A percentile compares a stretch with the other conserved stretches of the same genome.
These are phyloP conservation scores for Candida pini DNA, from an alignment of 805 yeast species.

Conservation along the genomic window DNA sequence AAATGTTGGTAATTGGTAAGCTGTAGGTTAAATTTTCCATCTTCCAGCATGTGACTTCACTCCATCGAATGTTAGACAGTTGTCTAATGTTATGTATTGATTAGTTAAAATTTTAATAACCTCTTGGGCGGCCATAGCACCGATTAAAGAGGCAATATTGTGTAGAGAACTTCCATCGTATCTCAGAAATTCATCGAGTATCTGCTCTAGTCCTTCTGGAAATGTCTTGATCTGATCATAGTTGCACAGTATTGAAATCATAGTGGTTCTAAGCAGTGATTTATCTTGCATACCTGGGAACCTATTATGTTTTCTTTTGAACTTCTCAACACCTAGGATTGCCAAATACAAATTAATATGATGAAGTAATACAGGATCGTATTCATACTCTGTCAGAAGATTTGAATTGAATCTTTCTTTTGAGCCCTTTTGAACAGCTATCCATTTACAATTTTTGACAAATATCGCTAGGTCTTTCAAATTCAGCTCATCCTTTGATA, in stretches of 20 bases:
- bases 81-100: conserved; percentile 77
- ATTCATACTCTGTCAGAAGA: conserved; percentile 8
- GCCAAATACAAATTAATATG: conserved; percentile 34
- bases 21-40: conserved; percentile 17
- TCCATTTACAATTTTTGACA: conserved; percentile 53
- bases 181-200: conserved; percentile 37
- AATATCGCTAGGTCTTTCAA: conserved; percentile 40
- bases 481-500: conserved; percentile 25
- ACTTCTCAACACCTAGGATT: conserved; percentile 29
- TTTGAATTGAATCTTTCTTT: conserved; percentile 16
- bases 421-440: conserved; percentile 47
- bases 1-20: too few species aligned
- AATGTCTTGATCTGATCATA: conserved; percentile 16
- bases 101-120: conserved; percentile 65
- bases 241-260: conserved; percentile 23
- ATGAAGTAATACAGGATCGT: conserved; percentile 7
- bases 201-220: conserved; percentile 34
- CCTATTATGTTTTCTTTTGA: conserved; percentile 22
- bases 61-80: conserved; percentile 71
- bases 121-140: conserved; percentile 87
- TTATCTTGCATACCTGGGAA: conserved; percentile 16
- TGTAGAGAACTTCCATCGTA: conserved; percentile 41
- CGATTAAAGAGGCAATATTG: conserved; percentile 63
- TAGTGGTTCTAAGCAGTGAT: conserved; percentile 16
- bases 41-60: conserved; percentile 41